phyloP scores from a whole-genome alignment of 768 basidiomycete genomes.

The Rhodocollybia butyracea region DNA sequence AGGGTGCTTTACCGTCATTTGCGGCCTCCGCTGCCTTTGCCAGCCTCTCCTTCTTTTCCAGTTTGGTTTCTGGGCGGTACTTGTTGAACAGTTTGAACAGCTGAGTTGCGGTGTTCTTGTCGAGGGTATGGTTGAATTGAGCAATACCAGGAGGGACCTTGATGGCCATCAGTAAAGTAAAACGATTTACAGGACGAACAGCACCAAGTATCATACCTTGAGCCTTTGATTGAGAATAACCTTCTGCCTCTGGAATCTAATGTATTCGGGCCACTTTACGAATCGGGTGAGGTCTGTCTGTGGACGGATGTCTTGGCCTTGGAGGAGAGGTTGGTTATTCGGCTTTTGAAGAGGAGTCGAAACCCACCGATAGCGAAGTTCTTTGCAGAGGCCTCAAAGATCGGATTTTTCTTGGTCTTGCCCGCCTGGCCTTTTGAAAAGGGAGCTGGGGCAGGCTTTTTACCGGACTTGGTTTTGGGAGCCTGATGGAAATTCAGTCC shows the following conservation, averaged over 20 bases:
- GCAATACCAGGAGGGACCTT: constrained; percentile 92
- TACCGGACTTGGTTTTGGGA: constrained; percentile 66
- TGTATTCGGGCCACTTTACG: constrained; percentile 99
- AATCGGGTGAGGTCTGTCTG: constrained; percentile 91
- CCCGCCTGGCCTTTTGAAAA: constrained; percentile 72
- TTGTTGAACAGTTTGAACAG: constrained; percentile 98
- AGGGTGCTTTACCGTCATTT: constrained; percentile 69
- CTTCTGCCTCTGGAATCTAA: constrained; percentile 97
- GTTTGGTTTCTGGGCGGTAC: constrained; percentile 91
- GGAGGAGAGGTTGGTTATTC: not conserved
- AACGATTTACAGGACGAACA: not conserved
- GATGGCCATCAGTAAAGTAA: not conserved
- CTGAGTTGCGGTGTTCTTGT: constrained; percentile 99
- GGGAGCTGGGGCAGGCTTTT: constrained; percentile 85
- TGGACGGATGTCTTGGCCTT: constrained; percentile 93
- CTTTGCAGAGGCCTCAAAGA: constrained; percentile 87
- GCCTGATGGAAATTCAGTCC: not conserved
- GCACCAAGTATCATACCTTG: constrained; percentile 41
- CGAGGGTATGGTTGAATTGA: constrained; percentile 95
- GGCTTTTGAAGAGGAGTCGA: not conserved
- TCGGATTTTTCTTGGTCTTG: constrained; percentile 89
- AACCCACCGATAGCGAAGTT: constrained; percentile 92
- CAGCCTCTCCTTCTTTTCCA: constrained; percentile 96
- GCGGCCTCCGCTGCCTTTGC: constrained; percentile 70
- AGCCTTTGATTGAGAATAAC: constrained; percentile 96